Percentiles rank a stretch among this genome's conserved stretches.
phyloP scores from a whole-genome alignment of 495 filamentous ascomycete genomes.

The Penicillium egyptiacum region DNA sequence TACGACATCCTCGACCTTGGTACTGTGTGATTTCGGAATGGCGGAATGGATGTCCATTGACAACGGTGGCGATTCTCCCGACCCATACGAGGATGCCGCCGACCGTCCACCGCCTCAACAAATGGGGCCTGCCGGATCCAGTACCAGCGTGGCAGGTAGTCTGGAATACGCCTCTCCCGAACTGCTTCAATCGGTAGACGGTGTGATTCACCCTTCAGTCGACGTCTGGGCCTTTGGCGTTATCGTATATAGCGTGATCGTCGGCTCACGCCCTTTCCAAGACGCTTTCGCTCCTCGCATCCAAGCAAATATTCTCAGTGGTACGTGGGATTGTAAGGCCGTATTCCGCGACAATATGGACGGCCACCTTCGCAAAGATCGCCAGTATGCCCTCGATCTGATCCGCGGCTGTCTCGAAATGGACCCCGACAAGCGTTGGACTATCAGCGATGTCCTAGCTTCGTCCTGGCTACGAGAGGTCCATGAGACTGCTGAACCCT shows the following conservation, averaged over 20 bases:
- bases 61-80: conserved; percentile 46
- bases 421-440: conserved; percentile 52
- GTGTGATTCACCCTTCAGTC: conserved; percentile 55
- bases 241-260: conserved; percentile 60
- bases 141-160: conserved; percentile 59
- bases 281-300: conserved; percentile 60
- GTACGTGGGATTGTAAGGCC: conserved; percentile 59
- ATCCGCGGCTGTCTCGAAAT: conserved; percentile 54
- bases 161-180: conserved; percentile 69
- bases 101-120: conserved; percentile 47
- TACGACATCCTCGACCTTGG: conserved; percentile 52
- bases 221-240: conserved; percentile 78
- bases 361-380: conserved; percentile 21
- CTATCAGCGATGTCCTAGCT: conserved; percentile 51
- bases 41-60: conserved; percentile 67
- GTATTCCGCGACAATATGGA: conserved; percentile 41
- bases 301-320: conserved; percentile 58
- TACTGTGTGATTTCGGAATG: conserved; percentile 76
- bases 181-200: conserved; percentile 47
- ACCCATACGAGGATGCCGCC: conserved; percentile 50
- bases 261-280: conserved; percentile 68
- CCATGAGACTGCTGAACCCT: conserved; percentile 25
- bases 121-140: conserved; percentile 57
- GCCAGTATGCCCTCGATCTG: conserved; percentile 50
- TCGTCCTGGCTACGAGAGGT: conserved; percentile 56